phyloP scores from a whole-genome alignment of 2,329 filamentous ascomycete species.

The Aphanocladium album region DNA sequence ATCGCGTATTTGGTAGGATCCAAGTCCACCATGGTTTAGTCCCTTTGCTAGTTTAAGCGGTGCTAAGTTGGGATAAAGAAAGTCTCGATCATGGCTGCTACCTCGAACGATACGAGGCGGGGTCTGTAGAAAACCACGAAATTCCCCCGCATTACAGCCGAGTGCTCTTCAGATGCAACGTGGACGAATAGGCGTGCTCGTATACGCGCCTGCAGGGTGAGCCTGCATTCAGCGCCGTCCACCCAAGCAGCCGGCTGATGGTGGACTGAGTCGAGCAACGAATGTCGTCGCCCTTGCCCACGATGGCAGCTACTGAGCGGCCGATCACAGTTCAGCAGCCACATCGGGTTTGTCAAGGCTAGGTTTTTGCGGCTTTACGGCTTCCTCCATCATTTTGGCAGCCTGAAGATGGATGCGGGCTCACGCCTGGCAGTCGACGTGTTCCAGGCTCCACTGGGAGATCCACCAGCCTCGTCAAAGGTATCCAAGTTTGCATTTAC shows the following conservation, averaged over 20 bases:
- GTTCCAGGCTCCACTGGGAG: neutral
- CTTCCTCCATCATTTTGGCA: neutral
- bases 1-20: slow-evolving; percentile 20
- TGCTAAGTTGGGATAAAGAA: neutral
- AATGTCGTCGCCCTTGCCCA: neutral
- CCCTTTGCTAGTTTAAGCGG: neutral
- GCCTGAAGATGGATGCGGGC: neutral
- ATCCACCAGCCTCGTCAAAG: neutral
- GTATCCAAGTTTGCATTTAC: neutral
- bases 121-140: neutral
- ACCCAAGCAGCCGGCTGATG: neutral
- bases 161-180: neutral
- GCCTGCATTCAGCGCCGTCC: neutral
- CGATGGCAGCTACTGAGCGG: neutral
- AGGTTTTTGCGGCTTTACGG: neutral
- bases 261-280: neutral
- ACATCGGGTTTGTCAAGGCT: neutral
- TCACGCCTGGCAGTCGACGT: neutral
- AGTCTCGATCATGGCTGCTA: neutral
- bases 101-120: neutral
- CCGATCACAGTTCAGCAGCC: neutral
- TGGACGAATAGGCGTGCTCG: neutral
- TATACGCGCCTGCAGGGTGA: neutral
- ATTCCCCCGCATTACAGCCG: neutral
- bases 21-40: neutral